Evolutionary conservation across 2,329 filamentous ascomycete genomes (phyloP), one percentile per base, ranked within the genome.

Genomic region (Trichoderma harzianum): DNA sequence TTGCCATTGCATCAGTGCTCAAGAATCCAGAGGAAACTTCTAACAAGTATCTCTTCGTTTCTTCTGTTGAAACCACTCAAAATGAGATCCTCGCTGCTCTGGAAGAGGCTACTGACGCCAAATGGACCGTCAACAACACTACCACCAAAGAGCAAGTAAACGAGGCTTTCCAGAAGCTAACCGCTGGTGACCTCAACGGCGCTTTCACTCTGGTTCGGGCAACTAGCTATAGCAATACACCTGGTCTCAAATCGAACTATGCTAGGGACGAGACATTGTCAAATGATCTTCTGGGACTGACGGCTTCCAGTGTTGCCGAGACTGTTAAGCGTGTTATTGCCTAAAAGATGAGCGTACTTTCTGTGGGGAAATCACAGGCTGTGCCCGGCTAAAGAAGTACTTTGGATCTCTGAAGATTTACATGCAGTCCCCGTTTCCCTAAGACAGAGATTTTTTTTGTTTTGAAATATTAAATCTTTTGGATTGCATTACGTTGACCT

Each of bases 11-110:
- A 10, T 81, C 82, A 11, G 79, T 86, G 1, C 80, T 90, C 2
- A 81, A 78, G 75, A 82, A 78, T 18, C 81, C 84, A 0, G 79
- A 82, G 1, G 79, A 83, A 64, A 88, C 86, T 0, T 84, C 80
- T 72, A 90, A 90, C 76, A 81, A 85, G 62, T 84, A 85, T 72
- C 78, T 91, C 30, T 87, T 84, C 72, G 76, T 90, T 12, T 83
- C 85, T 12, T 86, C 83, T 3, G 85, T 86, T 66, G 81, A 81
- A 16, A 82, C 84, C 0, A 85, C 83, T 0, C 86, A 89, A 77
- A 84, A 84, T 3, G 72, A 75, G 53, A 72, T 75, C 8, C 26
- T 74, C 5, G 53, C 70, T 21, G 65, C 73, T 14, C 66, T 77
- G 11, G 74, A 76, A 53, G 58, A 72, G 55, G 70, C 24, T 34